phyloP scores from a whole-genome alignment of 352 stramenopile species.

The Thalassiosira gravida region DNA sequence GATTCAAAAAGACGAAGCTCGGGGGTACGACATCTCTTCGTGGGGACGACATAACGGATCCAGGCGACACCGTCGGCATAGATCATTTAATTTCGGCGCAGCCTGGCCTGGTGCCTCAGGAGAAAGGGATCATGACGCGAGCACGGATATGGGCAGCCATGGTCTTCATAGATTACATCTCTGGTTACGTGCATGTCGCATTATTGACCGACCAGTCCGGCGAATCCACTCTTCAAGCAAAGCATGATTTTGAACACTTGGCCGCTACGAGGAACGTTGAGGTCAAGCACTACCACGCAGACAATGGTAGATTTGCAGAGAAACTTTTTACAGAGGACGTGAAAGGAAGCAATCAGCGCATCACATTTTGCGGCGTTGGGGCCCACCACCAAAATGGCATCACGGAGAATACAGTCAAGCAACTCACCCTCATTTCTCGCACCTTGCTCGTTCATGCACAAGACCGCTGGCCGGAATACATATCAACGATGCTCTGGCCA shows the following conservation, averaged over 20 bases:
- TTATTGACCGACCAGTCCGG: slow-evolving; percentile 14
- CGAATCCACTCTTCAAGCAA: slow-evolving; percentile 44
- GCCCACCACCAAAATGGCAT: slow-evolving; percentile 70
- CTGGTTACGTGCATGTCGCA: slow-evolving; percentile 31
- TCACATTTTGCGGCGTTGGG: slow-evolving; percentile 64
- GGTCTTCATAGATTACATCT: slow-evolving; percentile 54
- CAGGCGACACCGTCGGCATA: neutral
- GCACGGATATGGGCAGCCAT: slow-evolving; percentile 27
- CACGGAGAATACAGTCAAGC: slow-evolving; percentile 37
- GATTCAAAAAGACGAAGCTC: neutral
- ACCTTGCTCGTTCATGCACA: slow-evolving; percentile 27
- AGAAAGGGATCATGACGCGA: neutral
- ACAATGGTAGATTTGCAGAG: slow-evolving; percentile 63
- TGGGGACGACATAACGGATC: neutral
- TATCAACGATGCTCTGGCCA: slow-evolving; percentile 7
- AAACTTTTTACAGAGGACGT: slow-evolving; percentile 32
- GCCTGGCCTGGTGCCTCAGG: slow-evolving; percentile 22
- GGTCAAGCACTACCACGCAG: slow-evolving; percentile 50
- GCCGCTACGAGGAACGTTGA: slow-evolving; percentile 5
- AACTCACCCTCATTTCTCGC: slow-evolving; percentile 27
- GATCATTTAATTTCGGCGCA: slow-evolving; percentile 35
- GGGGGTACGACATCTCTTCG: neutral
- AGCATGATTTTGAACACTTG: slow-evolving; percentile 45
- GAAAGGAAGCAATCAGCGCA: slow-evolving; percentile 29
- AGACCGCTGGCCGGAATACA: neutral